A percentile compares a stretch with the other conserved stretches of the same genome.
Conservation (phyloP, 2,329 filamentous ascomycete species). For the Sporothrix pallida region DNA sequence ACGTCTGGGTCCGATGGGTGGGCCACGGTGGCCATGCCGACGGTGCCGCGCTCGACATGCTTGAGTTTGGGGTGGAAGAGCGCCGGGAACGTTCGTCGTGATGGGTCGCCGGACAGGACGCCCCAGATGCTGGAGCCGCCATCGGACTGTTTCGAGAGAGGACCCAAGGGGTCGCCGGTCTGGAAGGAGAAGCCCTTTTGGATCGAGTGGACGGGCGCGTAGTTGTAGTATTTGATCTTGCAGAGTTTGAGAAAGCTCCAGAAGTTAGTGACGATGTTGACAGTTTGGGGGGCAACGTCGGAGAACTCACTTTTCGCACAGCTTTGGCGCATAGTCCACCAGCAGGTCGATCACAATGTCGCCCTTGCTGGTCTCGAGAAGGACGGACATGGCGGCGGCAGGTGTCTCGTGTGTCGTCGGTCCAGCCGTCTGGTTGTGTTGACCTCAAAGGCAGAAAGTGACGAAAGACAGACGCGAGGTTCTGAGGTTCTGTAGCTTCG, state of each 20-base stretch:
- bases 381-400: slow-evolving; percentile 74
- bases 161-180: slow-evolving; percentile 91
- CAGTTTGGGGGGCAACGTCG: no score
- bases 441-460: neutral
- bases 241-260: slow-evolving; percentile 94
- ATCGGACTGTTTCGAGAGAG: slow-evolving; percentile 82
- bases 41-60: slow-evolving; percentile 85
- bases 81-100: slow-evolving; percentile 79
- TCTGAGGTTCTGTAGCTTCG: neutral
- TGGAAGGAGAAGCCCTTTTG: slow-evolving; percentile 97
- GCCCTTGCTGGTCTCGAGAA: slow-evolving; percentile 89
- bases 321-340: slow-evolving; percentile 84
- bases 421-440: neutral
- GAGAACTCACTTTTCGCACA: slow-evolving; percentile 88
- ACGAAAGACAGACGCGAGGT: neutral
- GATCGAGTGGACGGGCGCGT: slow-evolving; percentile 86
- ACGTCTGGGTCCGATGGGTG: slow-evolving; percentile 78
- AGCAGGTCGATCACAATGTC: slow-evolving; percentile 95
- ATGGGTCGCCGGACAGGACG: slow-evolving; percentile 67
- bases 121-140: slow-evolving; percentile 95
- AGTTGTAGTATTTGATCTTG: slow-evolving; percentile 99
- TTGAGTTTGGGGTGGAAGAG: slow-evolving; percentile 86
- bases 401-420: neutral
- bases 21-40: slow-evolving; percentile 95
- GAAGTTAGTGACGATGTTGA: slow-evolving; percentile 46